phyloP scores from a whole-genome alignment of 257 asterid species.

The Solanum gracilifrons region DNA sequence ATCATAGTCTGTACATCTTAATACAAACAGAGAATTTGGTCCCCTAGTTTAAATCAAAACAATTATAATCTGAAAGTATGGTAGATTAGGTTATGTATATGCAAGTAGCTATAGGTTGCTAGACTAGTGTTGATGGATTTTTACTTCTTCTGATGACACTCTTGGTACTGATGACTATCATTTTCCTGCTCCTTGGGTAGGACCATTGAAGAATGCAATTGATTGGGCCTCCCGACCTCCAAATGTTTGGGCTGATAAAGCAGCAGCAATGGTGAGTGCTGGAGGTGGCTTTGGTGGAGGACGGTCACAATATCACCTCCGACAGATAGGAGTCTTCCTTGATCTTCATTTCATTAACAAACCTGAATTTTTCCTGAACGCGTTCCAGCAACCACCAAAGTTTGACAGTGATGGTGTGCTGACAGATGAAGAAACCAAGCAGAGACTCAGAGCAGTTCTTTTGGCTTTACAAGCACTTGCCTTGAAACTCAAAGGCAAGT shows the following conservation, averaged over 20 bases:
- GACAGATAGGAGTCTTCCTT: conserved; percentile 69
- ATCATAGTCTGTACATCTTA: not conserved
- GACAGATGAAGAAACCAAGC: conserved; percentile 47
- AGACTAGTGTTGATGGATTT: not conserved
- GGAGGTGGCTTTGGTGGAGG: conserved; percentile 84
- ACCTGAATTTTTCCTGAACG: conserved; percentile 63
- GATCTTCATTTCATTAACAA: conserved; percentile 88
- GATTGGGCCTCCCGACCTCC: conserved; percentile 95
- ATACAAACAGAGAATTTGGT: not conserved
- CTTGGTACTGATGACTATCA: not conserved
- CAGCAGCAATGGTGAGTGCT: conserved; percentile 71
- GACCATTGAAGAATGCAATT: conserved; percentile 73
- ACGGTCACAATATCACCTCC: conserved; percentile 74
- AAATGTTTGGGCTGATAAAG: conserved; percentile 69
- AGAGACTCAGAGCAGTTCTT: conserved; percentile 38
- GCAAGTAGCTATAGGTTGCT: not conserved
- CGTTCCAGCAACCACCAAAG: conserved; percentile 50
- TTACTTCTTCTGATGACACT: not conserved
- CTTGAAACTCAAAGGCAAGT: conserved; percentile 44
- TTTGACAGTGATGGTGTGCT: conserved; percentile 61
- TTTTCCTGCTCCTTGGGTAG: conserved; percentile 14
- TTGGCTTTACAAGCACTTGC: conserved; percentile 46
- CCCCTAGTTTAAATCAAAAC: not conserved
- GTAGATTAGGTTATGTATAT: not conserved
- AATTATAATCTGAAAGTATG: not conserved